Evolutionary conservation across 331 rosid genomes (phyloP).

Genomic region (Malus hybrid): DNA sequence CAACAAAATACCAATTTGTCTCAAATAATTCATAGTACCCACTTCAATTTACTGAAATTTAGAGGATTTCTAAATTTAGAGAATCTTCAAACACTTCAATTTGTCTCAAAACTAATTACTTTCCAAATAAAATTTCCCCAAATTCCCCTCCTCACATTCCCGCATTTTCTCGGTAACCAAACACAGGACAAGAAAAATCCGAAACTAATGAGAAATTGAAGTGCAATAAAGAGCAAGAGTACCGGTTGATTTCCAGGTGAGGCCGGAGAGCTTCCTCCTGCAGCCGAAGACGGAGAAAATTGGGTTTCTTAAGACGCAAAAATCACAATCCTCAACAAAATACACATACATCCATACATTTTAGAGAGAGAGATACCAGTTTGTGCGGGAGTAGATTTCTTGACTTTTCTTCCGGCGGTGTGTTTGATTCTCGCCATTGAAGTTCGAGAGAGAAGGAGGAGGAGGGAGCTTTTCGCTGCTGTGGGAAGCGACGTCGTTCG

Average conservation of each 20-base stretch:
- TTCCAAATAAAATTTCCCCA: not conserved
- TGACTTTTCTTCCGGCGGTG: not conserved
- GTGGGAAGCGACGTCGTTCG: too few relatives aligned
- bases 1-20: not conserved
- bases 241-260: not conserved
- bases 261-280: not conserved
- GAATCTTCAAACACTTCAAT: not conserved
- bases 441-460: not conserved
- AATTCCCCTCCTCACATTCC: not conserved
- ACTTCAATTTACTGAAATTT: not conserved
- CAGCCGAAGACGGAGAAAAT: not conserved
- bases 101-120: not conserved
- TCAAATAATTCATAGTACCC: not conserved
- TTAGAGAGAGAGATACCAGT: slow-evolving; percentile 6
- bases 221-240: not conserved
- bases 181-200: not conserved
- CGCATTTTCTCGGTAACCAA: not conserved
- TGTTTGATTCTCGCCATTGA: slow-evolving; percentile 30
- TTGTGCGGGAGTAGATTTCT: not conserved
- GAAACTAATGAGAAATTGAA: not conserved
- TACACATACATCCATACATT: not conserved
- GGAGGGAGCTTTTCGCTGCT: not conserved
- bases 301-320: not conserved
- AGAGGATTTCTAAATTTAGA: not conserved
- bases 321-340: not conserved